phyloP scores from a whole-genome alignment of 345 rosid species.

The Lagerstroemia speciosa region DNA sequence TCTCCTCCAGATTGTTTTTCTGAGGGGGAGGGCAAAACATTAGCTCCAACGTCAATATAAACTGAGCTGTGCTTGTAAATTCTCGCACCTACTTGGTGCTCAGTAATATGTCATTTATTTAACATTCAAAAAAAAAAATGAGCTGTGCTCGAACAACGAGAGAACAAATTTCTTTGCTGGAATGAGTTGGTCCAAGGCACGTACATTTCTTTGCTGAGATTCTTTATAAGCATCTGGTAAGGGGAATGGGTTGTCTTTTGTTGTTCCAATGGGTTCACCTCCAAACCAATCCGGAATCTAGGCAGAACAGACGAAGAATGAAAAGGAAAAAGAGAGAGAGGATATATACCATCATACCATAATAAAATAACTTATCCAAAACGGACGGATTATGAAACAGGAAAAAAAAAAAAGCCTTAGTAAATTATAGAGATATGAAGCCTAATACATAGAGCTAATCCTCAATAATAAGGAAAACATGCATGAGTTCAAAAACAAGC shows the following conservation, averaged over 20 bases:
- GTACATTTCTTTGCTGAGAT: slow-evolving; percentile 79
- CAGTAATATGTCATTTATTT: no score
- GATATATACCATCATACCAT: background rate
- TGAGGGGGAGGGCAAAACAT: slow-evolving; percentile 18
- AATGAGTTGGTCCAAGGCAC: slow-evolving; percentile 15
- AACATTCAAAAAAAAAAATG: slow-evolving; percentile 13
- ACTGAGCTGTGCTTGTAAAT: no score
- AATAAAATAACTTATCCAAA: background rate
- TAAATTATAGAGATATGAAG: background rate
- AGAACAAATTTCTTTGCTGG: slow-evolving; percentile 5
- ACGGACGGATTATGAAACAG: background rate
- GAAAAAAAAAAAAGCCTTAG: background rate
- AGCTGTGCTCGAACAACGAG: background rate
- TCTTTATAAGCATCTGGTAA: slow-evolving; percentile 63
- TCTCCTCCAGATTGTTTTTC: slow-evolving; percentile 72
- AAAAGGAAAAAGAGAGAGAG: slow-evolving; percentile 4
- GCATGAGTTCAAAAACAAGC: no score
- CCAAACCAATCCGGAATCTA: slow-evolving; percentile 95
- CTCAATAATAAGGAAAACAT: no score
- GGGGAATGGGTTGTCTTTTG: slow-evolving; percentile 82
- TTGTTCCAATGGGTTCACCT: slow-evolving; percentile 55
- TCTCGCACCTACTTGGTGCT: no score
- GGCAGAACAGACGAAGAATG: slow-evolving; percentile 5
- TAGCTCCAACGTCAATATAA: background rate
- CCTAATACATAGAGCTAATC: background rate